These are phyloP conservation scores for Colletotrichum limetticola DNA, from an alignment of 2,329 filamentous ascomycete genomes.

Conservation along the genomic window DNA sequence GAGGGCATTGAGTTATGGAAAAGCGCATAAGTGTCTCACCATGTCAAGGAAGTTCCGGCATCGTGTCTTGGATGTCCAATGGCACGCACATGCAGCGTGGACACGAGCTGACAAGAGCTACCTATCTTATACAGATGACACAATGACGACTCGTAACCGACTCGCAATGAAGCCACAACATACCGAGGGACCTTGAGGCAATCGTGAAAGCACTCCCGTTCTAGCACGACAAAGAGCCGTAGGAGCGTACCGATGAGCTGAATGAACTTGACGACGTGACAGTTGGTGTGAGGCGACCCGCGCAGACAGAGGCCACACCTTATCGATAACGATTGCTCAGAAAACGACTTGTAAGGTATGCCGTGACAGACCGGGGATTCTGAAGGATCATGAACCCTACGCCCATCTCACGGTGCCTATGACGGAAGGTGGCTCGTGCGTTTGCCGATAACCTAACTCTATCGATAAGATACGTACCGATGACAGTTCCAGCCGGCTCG, in stretches of 20 bases:
- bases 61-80: not conserved
- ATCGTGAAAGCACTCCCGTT: not conserved
- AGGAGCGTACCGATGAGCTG: not conserved
- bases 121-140: not conserved
- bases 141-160: not conserved
- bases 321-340: not conserved
- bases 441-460: not conserved
- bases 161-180: not conserved
- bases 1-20: not conserved
- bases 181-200: not conserved
- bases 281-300: no score
- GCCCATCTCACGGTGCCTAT: not conserved
- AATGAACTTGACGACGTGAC: no score
- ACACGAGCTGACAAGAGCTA: not conserved
- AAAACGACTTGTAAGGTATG: no score
- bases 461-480: constrained; percentile 30
- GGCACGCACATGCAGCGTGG: not conserved
- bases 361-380: not conserved
- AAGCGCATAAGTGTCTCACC: not conserved
- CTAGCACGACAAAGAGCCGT: not conserved
- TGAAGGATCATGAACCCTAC: not conserved
- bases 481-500: constrained; percentile 15
- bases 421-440: not conserved
- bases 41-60: not conserved
- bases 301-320: no score